A percentile compares a stretch with the other conserved stretches of the same genome.
phyloP scores from a whole-genome alignment of 1,139 yeast species.

The Meyerozyma elateridarum region DNA sequence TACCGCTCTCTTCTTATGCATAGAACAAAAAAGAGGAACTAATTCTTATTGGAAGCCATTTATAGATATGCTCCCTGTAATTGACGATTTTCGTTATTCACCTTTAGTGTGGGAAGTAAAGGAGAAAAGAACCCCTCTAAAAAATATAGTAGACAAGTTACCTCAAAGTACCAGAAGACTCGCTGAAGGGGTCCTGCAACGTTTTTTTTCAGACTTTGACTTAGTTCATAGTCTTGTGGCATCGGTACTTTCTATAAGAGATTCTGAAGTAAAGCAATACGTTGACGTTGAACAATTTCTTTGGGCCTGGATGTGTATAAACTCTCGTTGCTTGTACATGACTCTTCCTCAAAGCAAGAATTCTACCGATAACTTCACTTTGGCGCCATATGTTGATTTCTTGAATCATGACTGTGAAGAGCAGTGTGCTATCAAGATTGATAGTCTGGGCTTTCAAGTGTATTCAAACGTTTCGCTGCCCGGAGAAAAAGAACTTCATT shows the following conservation, averaged over 20 bases:
- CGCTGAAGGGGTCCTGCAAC: conserved; percentile 28
- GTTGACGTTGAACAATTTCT: conserved; percentile 8
- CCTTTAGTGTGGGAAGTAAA: conserved; percentile 53
- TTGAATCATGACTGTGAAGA: conserved; percentile 67
- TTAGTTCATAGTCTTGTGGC: conserved; percentile 22
- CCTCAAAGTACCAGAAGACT: conserved; percentile 36
- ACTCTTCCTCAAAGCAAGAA: conserved; percentile 49
- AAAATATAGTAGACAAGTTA: conserved; percentile 25
- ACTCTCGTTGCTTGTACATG: conserved; percentile 87
- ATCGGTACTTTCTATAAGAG: conserved; percentile 6
- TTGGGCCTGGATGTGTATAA: conserved; percentile 83
- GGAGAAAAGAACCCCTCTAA: conserved; percentile 4
- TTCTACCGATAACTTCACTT: conserved; percentile 65
- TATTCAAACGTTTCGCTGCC: conserved; percentile 31
- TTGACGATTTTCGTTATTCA: conserved; percentile 41
- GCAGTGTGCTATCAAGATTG: conserved; percentile 47
- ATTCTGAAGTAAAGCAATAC: conserved; percentile 7
- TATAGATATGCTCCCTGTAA: conserved; percentile 50
- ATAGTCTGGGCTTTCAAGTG: conserved; percentile 49
- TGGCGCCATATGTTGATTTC: conserved; percentile 91
- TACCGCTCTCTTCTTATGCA: conserved; percentile 41
- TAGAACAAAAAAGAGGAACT: conserved; percentile 35
- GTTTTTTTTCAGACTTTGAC: conserved; percentile 37
- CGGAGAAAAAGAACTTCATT: conserved; percentile 54
- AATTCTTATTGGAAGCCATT: conserved; percentile 65